These are phyloP conservation scores for Astragalus glycyphyllos DNA, from an alignment of 306 rosid species.

Conservation along the genomic window DNA sequence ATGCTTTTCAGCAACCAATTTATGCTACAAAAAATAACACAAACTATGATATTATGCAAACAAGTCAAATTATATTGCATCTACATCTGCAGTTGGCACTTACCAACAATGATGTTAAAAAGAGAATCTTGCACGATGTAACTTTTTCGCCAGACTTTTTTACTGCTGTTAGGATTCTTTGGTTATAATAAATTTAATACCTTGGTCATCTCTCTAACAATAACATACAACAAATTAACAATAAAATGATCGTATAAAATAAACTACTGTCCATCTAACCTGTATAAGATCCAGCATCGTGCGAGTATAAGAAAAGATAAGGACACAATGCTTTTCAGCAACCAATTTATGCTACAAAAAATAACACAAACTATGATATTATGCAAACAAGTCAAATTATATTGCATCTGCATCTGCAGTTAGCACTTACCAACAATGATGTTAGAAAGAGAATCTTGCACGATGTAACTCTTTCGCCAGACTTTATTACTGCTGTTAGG, in stretches of 20 bases:
- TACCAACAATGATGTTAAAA: conserved; percentile 84
- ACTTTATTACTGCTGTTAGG: conserved; percentile 63
- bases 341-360: conserved; percentile 65
- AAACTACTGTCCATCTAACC: conserved; percentile 52
- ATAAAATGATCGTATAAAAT: conserved; percentile 18
- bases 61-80: conserved; percentile 33
- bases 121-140: conserved; percentile 80
- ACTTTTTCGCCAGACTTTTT: conserved; percentile 64
- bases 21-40: conserved; percentile 52
- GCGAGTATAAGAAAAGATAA: conserved; percentile 92
- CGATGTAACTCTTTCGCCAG: conserved; percentile 65
- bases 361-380: conserved; percentile 22
- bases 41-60: conserved; percentile 30
- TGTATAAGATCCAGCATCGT: conserved; percentile 94
- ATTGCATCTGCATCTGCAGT: not conserved
- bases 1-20: conserved; percentile 80
- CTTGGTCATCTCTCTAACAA: conserved; percentile 44
- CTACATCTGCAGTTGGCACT: conserved; percentile 37
- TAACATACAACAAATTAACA: not conserved
- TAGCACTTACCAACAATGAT: conserved; percentile 74
- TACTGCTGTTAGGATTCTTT: conserved; percentile 64
- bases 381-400: conserved; percentile 2
- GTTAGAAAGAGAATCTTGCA: conserved; percentile 85
- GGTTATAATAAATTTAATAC: conserved; percentile 43
- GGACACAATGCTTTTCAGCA: conserved; percentile 63